phyloP scores from a whole-genome alignment of 208 protist genomes.

The Leishmania tropica region DNA sequence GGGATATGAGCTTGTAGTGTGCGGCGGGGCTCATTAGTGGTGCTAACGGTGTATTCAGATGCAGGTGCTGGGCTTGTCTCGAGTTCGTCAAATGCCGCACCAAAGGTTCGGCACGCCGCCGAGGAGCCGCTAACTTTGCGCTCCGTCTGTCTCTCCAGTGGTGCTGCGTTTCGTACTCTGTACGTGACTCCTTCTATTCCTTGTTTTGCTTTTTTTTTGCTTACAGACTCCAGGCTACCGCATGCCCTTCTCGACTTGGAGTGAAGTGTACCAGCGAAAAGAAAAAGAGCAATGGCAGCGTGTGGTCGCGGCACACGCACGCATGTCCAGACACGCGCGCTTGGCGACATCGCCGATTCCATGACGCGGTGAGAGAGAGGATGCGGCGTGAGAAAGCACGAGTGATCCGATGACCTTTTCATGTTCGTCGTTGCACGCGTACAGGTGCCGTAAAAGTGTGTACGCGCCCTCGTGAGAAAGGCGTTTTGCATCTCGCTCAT shows the following conservation, averaged over 20 bases:
- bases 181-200: not conserved
- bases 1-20: constrained; percentile 87
- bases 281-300: not conserved
- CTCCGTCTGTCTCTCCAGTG: not conserved
- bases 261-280: not conserved
- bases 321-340: not conserved
- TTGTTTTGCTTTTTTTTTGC: not conserved
- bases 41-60: not conserved
- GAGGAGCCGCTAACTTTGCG: not conserved
- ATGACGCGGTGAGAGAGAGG: not conserved
- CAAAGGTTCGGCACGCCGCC: not conserved
- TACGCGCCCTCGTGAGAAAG: not conserved
- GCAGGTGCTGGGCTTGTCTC: not conserved
- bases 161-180: not conserved
- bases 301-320: not conserved
- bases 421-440: not conserved
- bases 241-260: not conserved
- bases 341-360: not conserved
- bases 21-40: not conserved
- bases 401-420: not conserved
- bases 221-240: not conserved
- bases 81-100: not conserved
- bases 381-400: not conserved
- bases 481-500: not conserved
- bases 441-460: not conserved